These are phyloP conservation scores for Pythium phragmitis DNA, from an alignment of 352 stramenopile species.

Conservation along the genomic window DNA sequence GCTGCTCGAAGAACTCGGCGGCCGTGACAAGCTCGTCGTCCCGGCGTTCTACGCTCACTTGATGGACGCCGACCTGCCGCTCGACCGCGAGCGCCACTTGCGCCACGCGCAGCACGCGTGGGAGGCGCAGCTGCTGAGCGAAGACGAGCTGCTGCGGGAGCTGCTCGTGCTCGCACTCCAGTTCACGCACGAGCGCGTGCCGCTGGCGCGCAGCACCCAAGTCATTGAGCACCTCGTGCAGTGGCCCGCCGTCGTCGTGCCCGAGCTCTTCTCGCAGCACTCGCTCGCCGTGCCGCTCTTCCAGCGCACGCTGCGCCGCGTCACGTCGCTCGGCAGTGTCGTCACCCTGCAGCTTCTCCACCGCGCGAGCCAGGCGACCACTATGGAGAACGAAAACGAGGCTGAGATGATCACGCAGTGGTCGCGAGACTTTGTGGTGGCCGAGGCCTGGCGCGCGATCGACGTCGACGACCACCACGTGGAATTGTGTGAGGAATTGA, in stretches of 20 bases:
- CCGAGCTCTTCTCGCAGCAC: conserved; percentile 28
- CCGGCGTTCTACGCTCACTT: conserved; percentile 40
- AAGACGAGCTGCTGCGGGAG: conserved; percentile 59
- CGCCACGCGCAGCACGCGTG: conserved; percentile 38
- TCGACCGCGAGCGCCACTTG: conserved; percentile 13
- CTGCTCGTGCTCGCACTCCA: conserved; percentile 52
- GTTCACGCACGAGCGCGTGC: conserved; percentile 38
- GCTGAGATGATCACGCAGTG: conserved; percentile 9
- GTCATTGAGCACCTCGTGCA: conserved; percentile 22
- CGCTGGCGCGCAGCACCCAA: conserved; percentile 19
- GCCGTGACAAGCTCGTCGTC: conserved; percentile 35
- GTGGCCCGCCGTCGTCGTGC: conserved; percentile 25
- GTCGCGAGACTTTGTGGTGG: conserved; percentile 16
- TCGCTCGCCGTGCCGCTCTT: conserved; percentile 17
- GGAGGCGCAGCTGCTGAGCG: conserved; percentile 59
- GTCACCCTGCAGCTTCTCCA: conserved; percentile 22
- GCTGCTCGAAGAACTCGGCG: conserved; percentile 56
- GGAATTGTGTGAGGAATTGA: conserved; percentile 25
- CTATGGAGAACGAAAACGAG: conserved; percentile 11
- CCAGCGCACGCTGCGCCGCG: conserved; percentile 18
- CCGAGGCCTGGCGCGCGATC: conserved; percentile 19
- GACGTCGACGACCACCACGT: conserved; percentile 24
- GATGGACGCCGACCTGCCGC: conserved; percentile 10
- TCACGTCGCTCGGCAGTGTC: conserved; percentile 19
- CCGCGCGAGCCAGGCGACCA: conserved; percentile 6